phyloP scores from a whole-genome alignment of 2,329 filamentous ascomycete genomes.

The Botrytis sinoallii region DNA sequence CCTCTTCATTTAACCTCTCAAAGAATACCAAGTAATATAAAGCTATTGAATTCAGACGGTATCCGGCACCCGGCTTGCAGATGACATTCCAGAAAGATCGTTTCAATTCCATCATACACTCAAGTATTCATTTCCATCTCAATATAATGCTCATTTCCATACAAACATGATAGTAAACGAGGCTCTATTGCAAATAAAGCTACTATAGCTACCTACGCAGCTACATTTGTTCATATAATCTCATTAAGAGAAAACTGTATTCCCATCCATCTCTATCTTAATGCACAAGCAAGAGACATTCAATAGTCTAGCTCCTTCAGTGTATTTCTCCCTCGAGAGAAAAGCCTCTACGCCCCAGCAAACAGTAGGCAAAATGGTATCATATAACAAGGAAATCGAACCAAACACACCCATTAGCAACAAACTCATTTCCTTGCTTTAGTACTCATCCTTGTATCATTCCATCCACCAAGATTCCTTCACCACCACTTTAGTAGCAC shows the following conservation, averaged over 20 bases:
- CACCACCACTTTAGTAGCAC: background rate
- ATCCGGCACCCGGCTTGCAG: background rate
- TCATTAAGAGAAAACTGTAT: background rate
- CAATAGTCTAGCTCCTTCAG: background rate
- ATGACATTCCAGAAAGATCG: background rate
- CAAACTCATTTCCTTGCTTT: background rate
- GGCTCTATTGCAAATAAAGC: background rate
- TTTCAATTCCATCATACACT: background rate
- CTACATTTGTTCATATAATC: background rate
- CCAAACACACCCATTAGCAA: background rate
- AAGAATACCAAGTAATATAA: background rate
- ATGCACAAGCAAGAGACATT: background rate
- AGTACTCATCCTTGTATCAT: background rate
- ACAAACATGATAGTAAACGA: background rate
- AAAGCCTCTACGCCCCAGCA: background rate
- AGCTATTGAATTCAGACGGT: background rate
- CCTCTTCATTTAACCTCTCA: background rate
- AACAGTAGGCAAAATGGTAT: slow-evolving; percentile 1
- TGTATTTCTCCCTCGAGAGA: no score
- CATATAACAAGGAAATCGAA: background rate
- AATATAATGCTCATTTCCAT: background rate
- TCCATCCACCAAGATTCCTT: background rate
- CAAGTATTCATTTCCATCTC: no score
- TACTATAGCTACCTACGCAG: background rate
- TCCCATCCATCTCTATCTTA: background rate